Evolutionary conservation across 768 basidiomycete species (phyloP), one percentile per base, ranked within the genome.

Genomic region (Cubamyces sp.): DNA sequence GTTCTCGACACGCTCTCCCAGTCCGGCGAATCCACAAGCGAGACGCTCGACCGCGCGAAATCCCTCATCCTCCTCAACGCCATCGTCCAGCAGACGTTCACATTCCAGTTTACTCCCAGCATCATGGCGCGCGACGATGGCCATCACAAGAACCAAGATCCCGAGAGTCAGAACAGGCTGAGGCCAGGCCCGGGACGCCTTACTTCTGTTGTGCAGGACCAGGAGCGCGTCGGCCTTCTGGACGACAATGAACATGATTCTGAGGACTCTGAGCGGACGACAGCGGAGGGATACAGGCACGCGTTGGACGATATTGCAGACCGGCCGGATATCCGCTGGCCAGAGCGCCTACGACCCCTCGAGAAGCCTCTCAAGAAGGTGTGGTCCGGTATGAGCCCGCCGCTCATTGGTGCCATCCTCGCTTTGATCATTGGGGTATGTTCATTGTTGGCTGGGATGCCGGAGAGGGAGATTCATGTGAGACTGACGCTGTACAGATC

Each of bases 31-130:
- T 16, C 45, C 19, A 39, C 54, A 18, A n/a, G 50, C 23, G 46
- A 49, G 21, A 65, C 67, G n/a, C 66, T 74, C 23, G 25, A 16
- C 48, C 67, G 72, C 49, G 73, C 71, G 3, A 65, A 69, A 56
- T 68, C 67, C n/a, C 60, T 72, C 23, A 61, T 72, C n/a, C 71
- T 74, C 14, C 66, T 73, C 45, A 73, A 73, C 58, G 70, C 67
- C 45, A 64, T 72, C 61, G 66, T 72, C 19, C 71, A 74, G 66
- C 70, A 73, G 62, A 62, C 57, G 14, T 52, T 71, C 66, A 71
- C 72, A 21, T 71, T 73, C 60, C 68, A 70, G 61, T n/a, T 69
- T 57, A 70, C 70, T 16, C 71, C 72, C 19, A 49, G 51, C 48
- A 55, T 71, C 30, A 60, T 73, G 46, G 37, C 28, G 23, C 50